phyloP scores from a whole-genome alignment of 2,329 filamentous ascomycete genomes.

The Elsinoe batatas region DNA sequence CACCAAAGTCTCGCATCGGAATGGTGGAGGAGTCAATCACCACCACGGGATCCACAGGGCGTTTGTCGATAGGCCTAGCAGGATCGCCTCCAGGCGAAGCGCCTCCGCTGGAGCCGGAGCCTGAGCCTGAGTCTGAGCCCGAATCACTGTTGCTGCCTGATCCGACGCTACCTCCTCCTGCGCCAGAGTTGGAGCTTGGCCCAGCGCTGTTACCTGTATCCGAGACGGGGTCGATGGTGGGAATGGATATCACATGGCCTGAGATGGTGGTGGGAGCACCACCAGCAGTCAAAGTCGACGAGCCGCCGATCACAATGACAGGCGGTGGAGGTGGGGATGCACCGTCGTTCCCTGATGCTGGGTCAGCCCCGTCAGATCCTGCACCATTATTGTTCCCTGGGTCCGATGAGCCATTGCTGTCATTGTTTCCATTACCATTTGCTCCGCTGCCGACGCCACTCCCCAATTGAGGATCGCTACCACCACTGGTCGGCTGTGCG shows the following conservation, averaged over 20 bases:
- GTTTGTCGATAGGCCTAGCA: not conserved
- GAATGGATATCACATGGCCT: not conserved
- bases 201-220: not conserved
- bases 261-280: not conserved
- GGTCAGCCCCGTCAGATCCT: not conserved
- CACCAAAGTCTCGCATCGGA: not conserved
- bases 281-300: not conserved
- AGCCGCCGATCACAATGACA: not conserved
- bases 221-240: not conserved
- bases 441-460: too few species aligned
- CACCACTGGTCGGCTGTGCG: not conserved
- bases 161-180: too few species aligned
- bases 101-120: not conserved
- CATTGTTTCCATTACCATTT: too few species aligned
- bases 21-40: not conserved
- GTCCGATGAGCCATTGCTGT: not conserved
- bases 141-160: too few species aligned
- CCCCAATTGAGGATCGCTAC: not conserved
- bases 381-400: not conserved
- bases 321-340: not conserved
- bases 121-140: not conserved
- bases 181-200: not conserved
- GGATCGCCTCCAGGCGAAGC: not conserved
- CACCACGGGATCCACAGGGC: not conserved
- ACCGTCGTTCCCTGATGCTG: not conserved